Base-by-base conservation (phyloP, 2,329 filamentous ascomycete genomes). In the Cyanodermella asteris region DNA sequence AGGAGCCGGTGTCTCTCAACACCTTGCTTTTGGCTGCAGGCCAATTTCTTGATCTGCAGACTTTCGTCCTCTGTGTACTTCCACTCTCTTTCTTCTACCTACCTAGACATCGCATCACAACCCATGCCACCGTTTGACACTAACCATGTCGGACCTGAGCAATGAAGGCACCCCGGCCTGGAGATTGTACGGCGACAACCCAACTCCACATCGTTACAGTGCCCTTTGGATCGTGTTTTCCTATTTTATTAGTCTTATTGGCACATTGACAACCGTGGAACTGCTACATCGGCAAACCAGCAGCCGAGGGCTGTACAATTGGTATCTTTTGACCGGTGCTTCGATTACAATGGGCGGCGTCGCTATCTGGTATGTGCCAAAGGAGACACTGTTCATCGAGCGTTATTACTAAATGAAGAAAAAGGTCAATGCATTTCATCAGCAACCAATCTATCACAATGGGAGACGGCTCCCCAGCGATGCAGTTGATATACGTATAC, bases 391-490 rank as follows among this genome's bases (percentile, higher is more conserved):
- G n/a, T n/a, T n/a, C n/a, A n/a, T n/a, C n/a, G n/a, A n/a, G n/a
- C n/a, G n/a, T n/a, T n/a, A n/a, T n/a, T n/a, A n/a, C n/a, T n/a
- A n/a, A n/a, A n/a, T n/a, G n/a, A n/a, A n/a, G n/a, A n/a, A n/a
- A n/a, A n/a, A n/a, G n/a, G n/a, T 72, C 63, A 38, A 75, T 76
- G 74, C 77, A 87, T 43, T 84, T 76, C 39, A 72, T 87, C 35
- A 78, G 77, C 13, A 84, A 87, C 42, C 61, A 73, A 26, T 77
- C 78, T 9, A 74, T 84, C 31, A 54, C 72, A 14, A 59, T 91
- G 11, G 71, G 60, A 19, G 36, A 68, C 33, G 73, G 73, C 19
- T 48, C 64, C 31, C 33, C 50, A 8, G 50, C 63, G 18, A 53
- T 78, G 7, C 76, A 84, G 34, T 70, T 87, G 25, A 59, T 65